Conservation (phyloP, 192 early-diverging fungal genomes). For the Entomortierella chlamydospora region DNA sequence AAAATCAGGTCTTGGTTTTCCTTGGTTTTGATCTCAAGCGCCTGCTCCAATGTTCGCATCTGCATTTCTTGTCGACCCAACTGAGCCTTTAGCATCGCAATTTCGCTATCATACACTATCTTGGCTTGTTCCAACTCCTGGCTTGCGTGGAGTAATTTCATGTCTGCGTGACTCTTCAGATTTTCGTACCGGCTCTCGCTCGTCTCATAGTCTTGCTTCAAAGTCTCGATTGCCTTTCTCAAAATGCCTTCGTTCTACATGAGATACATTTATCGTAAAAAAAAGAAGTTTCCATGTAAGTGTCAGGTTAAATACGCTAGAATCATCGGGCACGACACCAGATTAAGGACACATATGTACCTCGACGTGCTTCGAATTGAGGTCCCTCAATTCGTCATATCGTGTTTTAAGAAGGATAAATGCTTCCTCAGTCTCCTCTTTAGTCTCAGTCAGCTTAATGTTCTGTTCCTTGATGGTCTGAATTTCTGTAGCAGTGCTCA, state of each 20-base stretch:
- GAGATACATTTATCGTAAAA: neutral
- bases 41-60: slow-evolving; percentile 40
- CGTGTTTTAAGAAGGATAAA: slow-evolving; percentile 41
- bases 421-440: slow-evolving; percentile 45
- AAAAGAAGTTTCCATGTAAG: too few species aligned
- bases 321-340: too few species aligned
- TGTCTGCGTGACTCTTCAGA: slow-evolving; percentile 36
- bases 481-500: slow-evolving; percentile 43
- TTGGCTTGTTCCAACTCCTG: slow-evolving; percentile 42
- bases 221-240: slow-evolving; percentile 42
- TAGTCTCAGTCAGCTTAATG: slow-evolving; percentile 28
- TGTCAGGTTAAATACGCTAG: too few species aligned
- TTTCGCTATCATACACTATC: slow-evolving; percentile 31
- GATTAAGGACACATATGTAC: too few species aligned
- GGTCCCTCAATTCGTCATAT: slow-evolving; percentile 39
- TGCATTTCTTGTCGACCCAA: slow-evolving; percentile 41
- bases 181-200: slow-evolving; percentile 42
- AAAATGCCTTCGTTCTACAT: slow-evolving; percentile 45
- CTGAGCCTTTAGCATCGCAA: slow-evolving; percentile 27
- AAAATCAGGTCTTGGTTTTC: slow-evolving; percentile 51
- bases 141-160: slow-evolving; percentile 19
- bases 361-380: slow-evolving; percentile 49
- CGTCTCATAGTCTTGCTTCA: slow-evolving; percentile 52
- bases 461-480: slow-evolving; percentile 46
- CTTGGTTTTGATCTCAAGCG: slow-evolving; percentile 44